Percentiles rank a stretch among this genome's conserved stretches.
phyloP scores from a whole-genome alignment of 2,329 filamentous ascomycete genomes.

The Aaosphaeria arxii region DNA sequence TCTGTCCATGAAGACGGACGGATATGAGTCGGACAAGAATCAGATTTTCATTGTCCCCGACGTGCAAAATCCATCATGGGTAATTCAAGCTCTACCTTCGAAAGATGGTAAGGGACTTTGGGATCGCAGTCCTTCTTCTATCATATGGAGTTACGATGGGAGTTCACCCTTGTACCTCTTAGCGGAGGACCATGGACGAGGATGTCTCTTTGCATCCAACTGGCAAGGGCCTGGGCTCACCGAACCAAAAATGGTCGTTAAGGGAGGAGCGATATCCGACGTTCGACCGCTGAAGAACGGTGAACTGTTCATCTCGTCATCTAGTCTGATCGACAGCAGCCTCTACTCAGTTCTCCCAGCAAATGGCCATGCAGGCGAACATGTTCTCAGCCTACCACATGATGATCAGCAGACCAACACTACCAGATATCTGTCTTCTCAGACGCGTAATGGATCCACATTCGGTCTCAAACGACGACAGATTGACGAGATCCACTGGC shows the following conservation, averaged over 20 bases:
- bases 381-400: slow-evolving; percentile 16
- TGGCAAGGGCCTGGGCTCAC: slow-evolving; percentile 31
- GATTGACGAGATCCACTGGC: slow-evolving; percentile 67
- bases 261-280: slow-evolving; percentile 37
- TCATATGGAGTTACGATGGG: slow-evolving; percentile 54
- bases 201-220: slow-evolving; percentile 59
- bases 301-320: slow-evolving; percentile 63
- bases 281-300: slow-evolving; percentile 52
- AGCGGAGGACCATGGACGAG: slow-evolving; percentile 67
- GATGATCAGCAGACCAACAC: slow-evolving; percentile 13
- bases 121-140: slow-evolving; percentile 52
- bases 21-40: slow-evolving; percentile 80
- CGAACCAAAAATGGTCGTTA: slow-evolving; percentile 25
- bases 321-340: slow-evolving; percentile 69
- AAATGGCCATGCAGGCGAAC: slow-evolving; percentile 1
- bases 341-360: slow-evolving; percentile 59
- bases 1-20: slow-evolving; percentile 70
- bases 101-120: slow-evolving; percentile 60
- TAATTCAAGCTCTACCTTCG: slow-evolving; percentile 62
- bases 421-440: slow-evolving; percentile 55
- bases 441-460: slow-evolving; percentile 61
- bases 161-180: slow-evolving; percentile 64
- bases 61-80: slow-evolving; percentile 54
- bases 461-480: slow-evolving; percentile 65
- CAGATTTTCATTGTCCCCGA: slow-evolving; percentile 64